phyloP scores from a whole-genome alignment of 2,329 filamentous ascomycete species.

The Botrytis paeoniae region DNA sequence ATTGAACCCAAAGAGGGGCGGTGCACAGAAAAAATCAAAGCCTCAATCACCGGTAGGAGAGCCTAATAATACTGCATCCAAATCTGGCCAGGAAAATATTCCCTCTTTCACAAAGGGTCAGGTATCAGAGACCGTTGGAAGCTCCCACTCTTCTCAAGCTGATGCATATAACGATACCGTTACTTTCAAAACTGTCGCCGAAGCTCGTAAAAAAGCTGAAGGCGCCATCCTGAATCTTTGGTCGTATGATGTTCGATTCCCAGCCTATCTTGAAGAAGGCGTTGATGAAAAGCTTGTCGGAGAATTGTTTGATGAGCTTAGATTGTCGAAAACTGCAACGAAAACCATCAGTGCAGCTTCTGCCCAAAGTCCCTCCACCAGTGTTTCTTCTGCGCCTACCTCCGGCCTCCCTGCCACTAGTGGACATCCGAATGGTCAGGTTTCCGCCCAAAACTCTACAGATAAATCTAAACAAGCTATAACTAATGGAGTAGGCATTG shows the following conservation, averaged over 20 bases:
- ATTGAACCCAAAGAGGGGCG: background rate
- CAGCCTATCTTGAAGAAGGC: slow-evolving; percentile 70
- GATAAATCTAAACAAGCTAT: slow-evolving; percentile 8
- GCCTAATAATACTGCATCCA: background rate
- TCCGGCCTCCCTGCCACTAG: background rate
- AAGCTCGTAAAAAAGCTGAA: slow-evolving; percentile 53
- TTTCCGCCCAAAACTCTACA: background rate
- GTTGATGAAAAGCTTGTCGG: slow-evolving; percentile 62
- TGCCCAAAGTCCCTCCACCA: slow-evolving; percentile 4
- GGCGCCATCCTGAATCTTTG: slow-evolving; percentile 64
- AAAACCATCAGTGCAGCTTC: slow-evolving; percentile 18
- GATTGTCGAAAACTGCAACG: slow-evolving; percentile 44
- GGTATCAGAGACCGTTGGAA: background rate
- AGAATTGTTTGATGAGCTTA: slow-evolving; percentile 65
- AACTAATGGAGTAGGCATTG: background rate
- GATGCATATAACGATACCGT: background rate
- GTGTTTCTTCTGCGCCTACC: slow-evolving; percentile 5
- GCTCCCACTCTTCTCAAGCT: background rate
- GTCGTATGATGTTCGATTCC: slow-evolving; percentile 67
- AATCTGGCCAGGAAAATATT: background rate
- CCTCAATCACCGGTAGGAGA: background rate
- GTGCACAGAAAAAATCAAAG: background rate
- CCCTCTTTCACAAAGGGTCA: background rate
- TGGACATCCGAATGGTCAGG: background rate
- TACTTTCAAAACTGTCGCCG: slow-evolving; percentile 24